Base-by-base conservation (phyloP, 768 basidiomycete genomes). In the Lentinula detonsa region DNA sequence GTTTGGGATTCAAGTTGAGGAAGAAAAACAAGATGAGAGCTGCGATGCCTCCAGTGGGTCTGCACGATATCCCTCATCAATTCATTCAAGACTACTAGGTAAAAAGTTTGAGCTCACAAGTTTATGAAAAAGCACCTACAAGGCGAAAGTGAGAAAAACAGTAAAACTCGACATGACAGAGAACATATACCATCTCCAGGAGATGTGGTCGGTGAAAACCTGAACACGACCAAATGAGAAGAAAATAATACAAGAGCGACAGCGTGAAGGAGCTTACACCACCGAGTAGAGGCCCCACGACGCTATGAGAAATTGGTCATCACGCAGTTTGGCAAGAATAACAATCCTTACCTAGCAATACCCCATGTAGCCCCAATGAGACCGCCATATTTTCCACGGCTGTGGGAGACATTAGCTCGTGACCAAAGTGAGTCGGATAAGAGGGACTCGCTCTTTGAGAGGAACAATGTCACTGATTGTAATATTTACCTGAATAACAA, bases 381-480 rank as follows among this genome's bases (percentile, higher is more conserved):
- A 4, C 91, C 91, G 31, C 84, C 84, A 65, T 86, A 93, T 64
- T 90, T 88, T 4, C 89, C 93, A 68, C 92, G 88, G 61, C 66
- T 65, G 33, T 15, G 45, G 33, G 16, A 51, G 16, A 7, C n/a
- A 15, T 51, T 31, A 60, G 39, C 8, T 37, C 34, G 7, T 11
- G 21, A 43, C 5, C 15, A 18, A 13, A 23, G 33, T 11, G 11
- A 52, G 15, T 23, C 5, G 23, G 23, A 52, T 1, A 23, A 21
- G 21, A 9, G 15, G 18, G 11, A 42, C 49, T 60, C 35, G 40
- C 90, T 92, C 86, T 74, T 85, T 76, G 40, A 95, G 72, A 0
- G 91, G 84, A 0, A 93, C 88, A 39, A 95, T 92, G 71, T 95
- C 93, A 48, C 87, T 84, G 46, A 92, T 85, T 2, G 84, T 89